Evolutionary conservation across 169 alveolate genomes (phyloP).

Genomic region (Plasmodium gonderi): DNA sequence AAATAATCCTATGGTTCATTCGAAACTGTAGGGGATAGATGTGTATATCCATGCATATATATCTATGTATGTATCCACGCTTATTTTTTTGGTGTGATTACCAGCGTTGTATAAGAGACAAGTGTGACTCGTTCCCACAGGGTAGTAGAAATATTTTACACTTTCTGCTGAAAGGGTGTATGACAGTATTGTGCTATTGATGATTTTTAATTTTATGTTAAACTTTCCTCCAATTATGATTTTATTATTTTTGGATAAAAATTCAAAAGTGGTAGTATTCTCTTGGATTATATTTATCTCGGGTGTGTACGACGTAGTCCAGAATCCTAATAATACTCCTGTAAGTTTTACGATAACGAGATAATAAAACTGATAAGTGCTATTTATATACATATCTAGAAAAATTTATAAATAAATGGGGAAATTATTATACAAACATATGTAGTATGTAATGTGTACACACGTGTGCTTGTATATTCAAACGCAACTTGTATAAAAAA

Average conservation of each 20-base stretch:
- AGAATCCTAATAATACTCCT: slow-evolving; percentile 64
- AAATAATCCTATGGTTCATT: no score
- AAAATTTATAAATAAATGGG: not conserved
- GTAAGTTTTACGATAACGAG: not conserved
- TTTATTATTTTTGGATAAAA: slow-evolving; percentile 17
- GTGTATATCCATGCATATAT: not conserved
- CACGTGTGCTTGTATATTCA: no score
- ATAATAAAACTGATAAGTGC: not conserved
- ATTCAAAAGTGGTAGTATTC: slow-evolving; percentile 72
- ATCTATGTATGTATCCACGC: not conserved
- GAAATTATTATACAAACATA: no score
- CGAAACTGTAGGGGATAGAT: no score
- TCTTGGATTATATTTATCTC: slow-evolving; percentile 45
- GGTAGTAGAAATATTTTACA: slow-evolving; percentile 76
- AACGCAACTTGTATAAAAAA: no score
- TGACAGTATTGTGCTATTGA: slow-evolving; percentile 77
- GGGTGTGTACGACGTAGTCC: slow-evolving; percentile 67
- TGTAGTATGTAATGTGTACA: no score
- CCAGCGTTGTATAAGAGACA: slow-evolving; percentile 78
- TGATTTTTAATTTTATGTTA: slow-evolving; percentile 47
- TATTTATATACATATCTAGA: not conserved
- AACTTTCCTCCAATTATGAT: slow-evolving; percentile 81
- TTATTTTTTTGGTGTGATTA: slow-evolving; percentile 18
- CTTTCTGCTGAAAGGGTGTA: slow-evolving; percentile 69
- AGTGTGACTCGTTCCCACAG: slow-evolving; percentile 75